A percentile compares a stretch with the other conserved stretches of the same genome.
Conservation (phyloP, 257 asterid species). For the Scutellaria galericulata region DNA sequence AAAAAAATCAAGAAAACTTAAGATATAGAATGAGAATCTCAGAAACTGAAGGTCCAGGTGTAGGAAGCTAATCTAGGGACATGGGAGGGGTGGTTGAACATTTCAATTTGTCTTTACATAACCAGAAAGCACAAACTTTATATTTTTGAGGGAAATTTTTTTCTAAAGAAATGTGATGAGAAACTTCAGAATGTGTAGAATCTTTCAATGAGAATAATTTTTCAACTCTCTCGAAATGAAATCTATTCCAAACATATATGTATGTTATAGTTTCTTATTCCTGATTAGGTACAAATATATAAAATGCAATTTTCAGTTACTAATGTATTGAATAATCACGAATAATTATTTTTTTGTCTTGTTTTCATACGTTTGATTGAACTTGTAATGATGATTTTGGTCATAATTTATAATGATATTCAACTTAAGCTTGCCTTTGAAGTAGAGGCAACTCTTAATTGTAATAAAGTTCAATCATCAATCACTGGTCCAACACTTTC, state of each 20-base stretch:
- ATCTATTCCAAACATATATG: too few relatives aligned
- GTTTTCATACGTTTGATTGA: not conserved
- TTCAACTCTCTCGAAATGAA: too few relatives aligned
- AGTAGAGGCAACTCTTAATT: conserved; percentile 33
- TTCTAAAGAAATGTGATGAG: too few relatives aligned
- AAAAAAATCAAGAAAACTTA: not conserved
- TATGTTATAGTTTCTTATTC: too few relatives aligned
- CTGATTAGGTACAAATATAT: too few relatives aligned
- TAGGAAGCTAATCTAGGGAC: conserved; percentile 23
- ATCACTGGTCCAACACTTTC: conserved; percentile 16
- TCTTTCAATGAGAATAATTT: too few relatives aligned
- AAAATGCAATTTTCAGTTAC: not conserved
- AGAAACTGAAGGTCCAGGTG: conserved; percentile 25
- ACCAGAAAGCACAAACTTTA: conserved; percentile 29
- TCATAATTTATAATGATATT: conserved; percentile 13
- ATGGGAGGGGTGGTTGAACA: conserved; percentile 29
- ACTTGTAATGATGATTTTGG: conserved; percentile 23
- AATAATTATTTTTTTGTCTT: not conserved
- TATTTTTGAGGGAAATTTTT: too few relatives aligned
- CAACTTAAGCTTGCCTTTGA: conserved; percentile 37
- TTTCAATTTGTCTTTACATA: conserved; percentile 33
- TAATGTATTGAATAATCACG: not conserved
- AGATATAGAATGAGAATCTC: conserved; percentile 31
- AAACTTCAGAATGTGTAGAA: too few relatives aligned
- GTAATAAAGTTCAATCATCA: conserved; percentile 15